phyloP scores from a whole-genome alignment of 2,329 filamentous ascomycete species.

The Colletotrichum scovillei region DNA sequence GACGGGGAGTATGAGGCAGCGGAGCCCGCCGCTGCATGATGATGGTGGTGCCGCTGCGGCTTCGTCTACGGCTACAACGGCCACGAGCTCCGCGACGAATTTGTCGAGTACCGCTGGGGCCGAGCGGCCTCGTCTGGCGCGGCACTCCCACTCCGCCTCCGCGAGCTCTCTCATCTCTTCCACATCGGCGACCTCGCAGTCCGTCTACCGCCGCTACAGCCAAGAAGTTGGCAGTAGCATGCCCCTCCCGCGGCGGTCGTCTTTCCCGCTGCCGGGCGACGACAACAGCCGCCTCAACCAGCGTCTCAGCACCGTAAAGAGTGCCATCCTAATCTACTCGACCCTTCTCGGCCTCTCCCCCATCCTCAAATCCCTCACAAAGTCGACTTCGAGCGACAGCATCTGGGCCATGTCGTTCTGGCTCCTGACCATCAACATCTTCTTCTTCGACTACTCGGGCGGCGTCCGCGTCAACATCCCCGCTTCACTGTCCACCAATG shows the following conservation, averaged over 20 bases:
- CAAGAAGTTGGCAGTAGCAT: slow-evolving; percentile 12
- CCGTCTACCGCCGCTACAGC: slow-evolving; percentile 35
- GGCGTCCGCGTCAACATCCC: slow-evolving; percentile 67
- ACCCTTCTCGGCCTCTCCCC: slow-evolving; percentile 91
- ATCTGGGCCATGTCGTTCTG: slow-evolving; percentile 98
- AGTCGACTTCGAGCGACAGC: slow-evolving; percentile 90
- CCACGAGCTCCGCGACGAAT: slow-evolving; percentile 21
- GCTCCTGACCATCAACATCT: slow-evolving; percentile 94
- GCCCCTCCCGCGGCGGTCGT: slow-evolving; percentile 16
- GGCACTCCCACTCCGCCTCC: slow-evolving; percentile 64
- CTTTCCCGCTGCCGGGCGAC: slow-evolving; percentile 40
- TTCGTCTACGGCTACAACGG: slow-evolving; percentile 14
- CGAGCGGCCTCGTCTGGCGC: slow-evolving; percentile 41
- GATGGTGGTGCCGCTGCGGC: neutral
- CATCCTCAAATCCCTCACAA: slow-evolving; percentile 95
- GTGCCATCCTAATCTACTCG: slow-evolving; percentile 91
- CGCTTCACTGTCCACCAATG: slow-evolving; percentile 88
- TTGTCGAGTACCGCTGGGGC: slow-evolving; percentile 19
- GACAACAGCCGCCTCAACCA: slow-evolving; percentile 57
- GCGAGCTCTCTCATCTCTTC: slow-evolving; percentile 65
- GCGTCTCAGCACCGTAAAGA: slow-evolving; percentile 86
- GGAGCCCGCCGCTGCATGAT: slow-evolving; percentile 39
- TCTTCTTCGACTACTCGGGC: slow-evolving; percentile 90
- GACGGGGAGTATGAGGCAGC: slow-evolving; percentile 48
- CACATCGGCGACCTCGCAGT: slow-evolving; percentile 44